Evolutionary conservation across 225 moss, liverwort and hornwort genomes (phyloP).

Genomic region (Physcomitrium patens): DNA sequence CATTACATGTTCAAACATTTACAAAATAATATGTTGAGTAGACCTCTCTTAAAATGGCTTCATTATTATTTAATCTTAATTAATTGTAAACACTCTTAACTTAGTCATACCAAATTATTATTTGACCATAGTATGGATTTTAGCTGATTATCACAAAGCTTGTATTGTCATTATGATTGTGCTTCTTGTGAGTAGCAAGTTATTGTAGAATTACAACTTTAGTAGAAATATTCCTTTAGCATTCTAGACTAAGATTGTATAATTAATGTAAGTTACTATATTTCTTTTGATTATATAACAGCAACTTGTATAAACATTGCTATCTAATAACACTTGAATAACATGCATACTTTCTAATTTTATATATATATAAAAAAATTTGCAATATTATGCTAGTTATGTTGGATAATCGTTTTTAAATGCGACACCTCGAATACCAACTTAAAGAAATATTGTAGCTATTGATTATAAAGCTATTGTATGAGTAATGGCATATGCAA

Average conservation of each 20-base stretch:
- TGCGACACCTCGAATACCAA: background rate
- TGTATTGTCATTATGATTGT: background rate
- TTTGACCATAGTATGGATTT: background rate
- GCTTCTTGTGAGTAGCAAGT: background rate
- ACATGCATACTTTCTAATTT: background rate
- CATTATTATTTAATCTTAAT: conserved; percentile 24
- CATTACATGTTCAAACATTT: conserved; percentile 27
- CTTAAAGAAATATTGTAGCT: conserved; percentile 1
- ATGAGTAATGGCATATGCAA: background rate
- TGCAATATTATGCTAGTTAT: conserved; percentile 1
- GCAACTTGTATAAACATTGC: background rate
- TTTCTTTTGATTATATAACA: background rate
- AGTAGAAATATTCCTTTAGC: conserved; percentile 5
- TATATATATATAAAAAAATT: background rate
- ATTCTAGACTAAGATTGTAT: conserved; percentile 18
- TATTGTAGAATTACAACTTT: conserved; percentile 28
- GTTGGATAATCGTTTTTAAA: conserved; percentile 9
- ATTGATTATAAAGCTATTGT: conserved; percentile 7
- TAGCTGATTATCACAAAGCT: too few relatives aligned
- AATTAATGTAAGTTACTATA: conserved; percentile 20
- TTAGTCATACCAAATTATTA: background rate
- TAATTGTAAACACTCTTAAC: conserved; percentile 30
- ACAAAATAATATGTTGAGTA: conserved; percentile 29
- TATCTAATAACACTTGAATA: background rate
- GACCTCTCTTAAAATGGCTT: conserved; percentile 35